Conservation (phyloP, 768 basidiomycete species). For the Termitomyces sp. region DNA sequence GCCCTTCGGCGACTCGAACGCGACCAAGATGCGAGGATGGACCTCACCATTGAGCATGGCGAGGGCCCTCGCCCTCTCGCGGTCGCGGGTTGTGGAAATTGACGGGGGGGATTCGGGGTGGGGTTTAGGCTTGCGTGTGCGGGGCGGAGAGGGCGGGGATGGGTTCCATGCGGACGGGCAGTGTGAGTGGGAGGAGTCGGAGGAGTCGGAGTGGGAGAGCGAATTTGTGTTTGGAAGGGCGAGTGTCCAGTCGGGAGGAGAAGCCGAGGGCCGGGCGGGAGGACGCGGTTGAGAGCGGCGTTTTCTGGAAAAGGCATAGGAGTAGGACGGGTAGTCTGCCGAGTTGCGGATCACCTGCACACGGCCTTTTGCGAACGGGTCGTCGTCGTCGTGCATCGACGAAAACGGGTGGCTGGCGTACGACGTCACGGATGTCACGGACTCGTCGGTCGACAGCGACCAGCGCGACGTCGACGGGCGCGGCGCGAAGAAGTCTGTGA, state of each 20-base stretch:
- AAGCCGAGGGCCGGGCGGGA: not conserved
- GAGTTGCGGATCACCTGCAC: conserved; percentile 19
- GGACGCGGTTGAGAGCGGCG: not conserved
- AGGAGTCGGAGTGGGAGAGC: not conserved
- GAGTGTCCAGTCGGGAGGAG: conserved; percentile 8
- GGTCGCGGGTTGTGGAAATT: no score
- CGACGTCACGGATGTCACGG: not conserved
- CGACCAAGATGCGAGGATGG: not conserved
- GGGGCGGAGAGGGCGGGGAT: not conserved
- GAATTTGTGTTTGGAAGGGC: not conserved
- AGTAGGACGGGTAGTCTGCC: not conserved
- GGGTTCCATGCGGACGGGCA: conserved; percentile 8
- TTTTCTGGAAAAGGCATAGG: not conserved
- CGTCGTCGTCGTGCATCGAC: not conserved
- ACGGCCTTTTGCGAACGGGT: conserved; percentile 21
- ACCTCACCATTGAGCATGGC: not conserved
- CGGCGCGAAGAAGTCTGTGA: not conserved
- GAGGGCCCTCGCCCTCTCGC: not conserved
- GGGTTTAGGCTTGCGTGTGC: no score
- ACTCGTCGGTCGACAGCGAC: conserved; percentile 15
- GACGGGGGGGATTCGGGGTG: no score
- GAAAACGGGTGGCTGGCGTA: conserved; percentile 15
- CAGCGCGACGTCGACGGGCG: conserved; percentile 7
- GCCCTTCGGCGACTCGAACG: not conserved
- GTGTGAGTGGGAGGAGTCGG: not conserved